Evolutionary conservation across 306 rosid species (phyloP), one percentile per base, ranked within the genome.

Genomic region (Benincasa hispida): DNA sequence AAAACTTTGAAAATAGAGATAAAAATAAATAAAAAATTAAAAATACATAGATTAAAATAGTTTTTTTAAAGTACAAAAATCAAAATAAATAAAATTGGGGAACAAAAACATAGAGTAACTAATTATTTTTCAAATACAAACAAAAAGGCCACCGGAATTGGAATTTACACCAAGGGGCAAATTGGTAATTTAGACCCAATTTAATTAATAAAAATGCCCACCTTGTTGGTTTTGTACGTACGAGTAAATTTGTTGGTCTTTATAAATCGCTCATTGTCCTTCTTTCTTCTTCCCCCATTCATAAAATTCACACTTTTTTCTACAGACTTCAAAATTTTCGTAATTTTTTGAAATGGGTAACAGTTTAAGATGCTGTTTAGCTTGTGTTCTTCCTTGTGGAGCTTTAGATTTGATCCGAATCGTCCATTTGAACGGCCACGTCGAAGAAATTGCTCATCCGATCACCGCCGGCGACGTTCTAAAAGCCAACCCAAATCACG

Each of bases 281-380:
- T 51, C 28, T 6, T 30, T 48, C 13, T 24, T 50, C 61, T 17
- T 70, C 58, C 34, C 24, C 58, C 59, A 41, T 62, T 62, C 72
- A 68, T n/a, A 63, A 77, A 63, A 62, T 48, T 30, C 75, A 50
- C 47, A 77, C n/a, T 5, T 45, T 21, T 37, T 4, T 22, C 14
- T 10, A 24, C 9, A 24, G 5, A 60, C n/a, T 63, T 59, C 30
- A 45, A 37, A n/a, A 0, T 2, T 13, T 19, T 53, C 5, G 1
- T 13, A 54, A 5, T 10, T 58, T 13, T 0, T n/a, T 8, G 15
- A 21, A 35, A 93, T 94, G 99, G 99, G 99, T 13, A 94, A 94
- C 79, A 90, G 95, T 83, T 82, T 94, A 85, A 90, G 99, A 89
- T 94, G 99, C 59, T 94, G 97, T 88, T 87, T 94, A 89, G 99